These are phyloP conservation scores for Monilinia fructigena DNA, from an alignment of 2,329 filamentous ascomycete genomes.

Conservation along the genomic window DNA sequence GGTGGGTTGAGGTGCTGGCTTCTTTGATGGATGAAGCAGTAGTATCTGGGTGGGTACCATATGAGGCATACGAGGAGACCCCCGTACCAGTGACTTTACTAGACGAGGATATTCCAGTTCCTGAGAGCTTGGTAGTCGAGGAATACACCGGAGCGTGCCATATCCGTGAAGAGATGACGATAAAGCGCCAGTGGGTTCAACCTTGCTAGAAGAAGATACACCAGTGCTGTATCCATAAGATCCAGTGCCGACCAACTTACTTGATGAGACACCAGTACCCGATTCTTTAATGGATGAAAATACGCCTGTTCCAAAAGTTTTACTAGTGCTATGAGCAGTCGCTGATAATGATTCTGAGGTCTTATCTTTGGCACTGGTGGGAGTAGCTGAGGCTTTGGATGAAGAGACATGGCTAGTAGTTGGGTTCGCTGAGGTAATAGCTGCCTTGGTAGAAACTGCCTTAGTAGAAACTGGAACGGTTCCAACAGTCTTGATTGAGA, in stretches of 20 bases:
- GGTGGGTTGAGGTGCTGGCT: neutral
- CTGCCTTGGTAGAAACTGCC: neutral
- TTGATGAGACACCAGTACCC: neutral
- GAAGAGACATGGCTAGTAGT: neutral
- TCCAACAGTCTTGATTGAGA: slow-evolving; percentile 21
- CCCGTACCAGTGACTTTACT: neutral
- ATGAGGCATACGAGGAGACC: neutral
- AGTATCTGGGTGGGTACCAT: neutral
- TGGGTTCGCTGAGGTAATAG: neutral
- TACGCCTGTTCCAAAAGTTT: neutral
- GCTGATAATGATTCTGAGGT: neutral
- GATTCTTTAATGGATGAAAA: neutral
- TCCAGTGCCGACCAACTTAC: neutral
- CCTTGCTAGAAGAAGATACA: neutral
- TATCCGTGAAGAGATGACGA: slow-evolving; percentile 11
- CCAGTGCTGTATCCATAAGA: neutral
- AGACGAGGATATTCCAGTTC: neutral
- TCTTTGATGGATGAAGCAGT: neutral
- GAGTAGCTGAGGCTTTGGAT: neutral
- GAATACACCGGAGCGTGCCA: neutral
- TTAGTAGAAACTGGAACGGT: slow-evolving; percentile 10
- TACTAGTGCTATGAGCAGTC: neutral
- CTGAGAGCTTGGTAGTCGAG: slow-evolving; percentile 1
- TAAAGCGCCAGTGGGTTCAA: neutral
- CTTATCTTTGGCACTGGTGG: neutral